phyloP scores from a whole-genome alignment of 352 stramenopile genomes.

The Aphanomyces euteiches region DNA sequence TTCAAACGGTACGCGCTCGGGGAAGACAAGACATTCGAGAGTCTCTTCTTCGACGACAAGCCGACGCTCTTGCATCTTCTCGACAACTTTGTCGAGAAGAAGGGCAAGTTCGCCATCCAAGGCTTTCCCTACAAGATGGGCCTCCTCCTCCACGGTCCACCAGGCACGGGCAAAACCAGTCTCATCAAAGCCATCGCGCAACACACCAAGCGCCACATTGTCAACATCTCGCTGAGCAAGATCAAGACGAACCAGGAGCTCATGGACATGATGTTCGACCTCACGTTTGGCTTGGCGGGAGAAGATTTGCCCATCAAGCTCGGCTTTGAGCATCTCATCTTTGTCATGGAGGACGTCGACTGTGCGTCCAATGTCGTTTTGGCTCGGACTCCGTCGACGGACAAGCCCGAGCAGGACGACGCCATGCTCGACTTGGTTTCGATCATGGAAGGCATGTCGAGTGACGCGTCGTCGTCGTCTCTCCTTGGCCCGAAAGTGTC shows the following conservation, averaged over 20 bases:
- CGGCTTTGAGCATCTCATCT: conserved; percentile 82
- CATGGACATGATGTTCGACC: conserved; percentile 39
- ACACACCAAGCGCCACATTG: conserved; percentile 72
- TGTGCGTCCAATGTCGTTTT: conserved; percentile 75
- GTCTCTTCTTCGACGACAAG: conserved; percentile 87
- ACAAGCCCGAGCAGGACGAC: conserved; percentile 13
- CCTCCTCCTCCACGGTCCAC: conserved; percentile 83
- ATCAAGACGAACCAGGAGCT: conserved; percentile 82
- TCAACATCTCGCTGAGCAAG: conserved; percentile 63
- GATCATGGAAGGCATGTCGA: conserved; percentile 18
- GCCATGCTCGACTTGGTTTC: conserved; percentile 19
- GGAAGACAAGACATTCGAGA: conserved; percentile 85
- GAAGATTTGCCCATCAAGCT: conserved; percentile 65
- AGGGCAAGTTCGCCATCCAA: conserved; percentile 79
- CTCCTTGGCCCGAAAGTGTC: conserved; percentile 18
- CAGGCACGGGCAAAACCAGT: conserved; percentile 87
- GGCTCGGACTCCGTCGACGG: conserved; percentile 24
- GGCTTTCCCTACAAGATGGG: conserved; percentile 87
- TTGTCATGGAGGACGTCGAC: conserved; percentile 89
- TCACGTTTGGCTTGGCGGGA: conserved; percentile 56
- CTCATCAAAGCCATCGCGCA: conserved; percentile 87
- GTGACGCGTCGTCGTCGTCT: conserved; percentile 32
- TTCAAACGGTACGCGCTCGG: conserved; percentile 76
- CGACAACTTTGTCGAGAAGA: conserved; percentile 61
- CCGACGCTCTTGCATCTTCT: conserved; percentile 58